These are phyloP conservation scores for Stygiomarasmius scandens DNA, from an alignment of 1,284 basidiomycete genomes.

Conservation along the genomic window DNA sequence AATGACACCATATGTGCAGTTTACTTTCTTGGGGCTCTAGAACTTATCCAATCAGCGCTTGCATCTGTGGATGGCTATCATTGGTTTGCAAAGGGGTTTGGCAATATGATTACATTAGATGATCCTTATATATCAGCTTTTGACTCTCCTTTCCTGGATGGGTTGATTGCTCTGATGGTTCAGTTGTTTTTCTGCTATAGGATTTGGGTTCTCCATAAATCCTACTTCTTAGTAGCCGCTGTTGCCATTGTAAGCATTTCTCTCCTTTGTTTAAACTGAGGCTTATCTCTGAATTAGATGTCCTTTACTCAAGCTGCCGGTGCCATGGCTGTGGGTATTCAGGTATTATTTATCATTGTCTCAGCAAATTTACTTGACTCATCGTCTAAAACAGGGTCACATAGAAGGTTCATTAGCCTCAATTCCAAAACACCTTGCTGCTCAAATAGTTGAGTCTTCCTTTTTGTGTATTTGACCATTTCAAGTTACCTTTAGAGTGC, in stretches of 20 bases:
- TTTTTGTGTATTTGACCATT: too few species aligned
- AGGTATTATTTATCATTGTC: background rate
- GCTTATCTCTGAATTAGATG: background rate
- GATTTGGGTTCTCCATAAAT: conserved; percentile 12
- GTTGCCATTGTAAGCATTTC: background rate
- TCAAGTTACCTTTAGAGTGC: too few species aligned
- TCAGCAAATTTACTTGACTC: too few species aligned
- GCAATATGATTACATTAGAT: conserved; percentile 24
- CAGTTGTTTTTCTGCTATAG: conserved; percentile 33
- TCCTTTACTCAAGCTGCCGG: background rate
- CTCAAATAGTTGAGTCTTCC: too few species aligned
- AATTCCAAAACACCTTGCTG: background rate
- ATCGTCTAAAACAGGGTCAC: too few species aligned
- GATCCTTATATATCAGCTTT: conserved; percentile 28
- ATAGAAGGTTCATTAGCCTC: background rate
- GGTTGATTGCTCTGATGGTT: conserved; percentile 27
- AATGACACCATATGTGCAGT: conserved; percentile 21
- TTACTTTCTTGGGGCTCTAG: conserved; percentile 16
- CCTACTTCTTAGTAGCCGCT: conserved; percentile 5
- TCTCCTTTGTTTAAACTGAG: too few species aligned
- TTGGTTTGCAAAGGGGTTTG: conserved; percentile 27
- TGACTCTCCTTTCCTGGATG: conserved; percentile 25
- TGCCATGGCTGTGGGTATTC: conserved; percentile 2
- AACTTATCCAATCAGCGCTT: conserved; percentile 27
- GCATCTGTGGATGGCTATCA: conserved; percentile 26